Percentiles rank a stretch among this genome's conserved stretches.
Evolutionary conservation across 2,329 filamentous ascomycete genomes (phyloP).

Genomic region (Colletotrichum tamarilloi): DNA sequence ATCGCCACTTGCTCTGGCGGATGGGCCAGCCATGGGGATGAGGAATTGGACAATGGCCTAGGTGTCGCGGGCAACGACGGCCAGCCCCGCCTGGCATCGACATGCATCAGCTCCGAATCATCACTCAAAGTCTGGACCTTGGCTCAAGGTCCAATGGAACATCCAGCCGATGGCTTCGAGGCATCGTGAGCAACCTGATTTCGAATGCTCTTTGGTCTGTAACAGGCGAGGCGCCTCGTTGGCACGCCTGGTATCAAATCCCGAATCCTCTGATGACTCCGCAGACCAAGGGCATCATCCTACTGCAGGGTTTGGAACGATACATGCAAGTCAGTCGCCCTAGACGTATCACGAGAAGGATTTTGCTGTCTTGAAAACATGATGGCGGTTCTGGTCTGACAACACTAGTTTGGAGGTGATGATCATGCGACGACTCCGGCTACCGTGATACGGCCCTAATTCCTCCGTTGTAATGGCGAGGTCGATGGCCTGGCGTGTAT

Average conservation of each 20-base stretch:
- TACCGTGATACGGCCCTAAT: not conserved
- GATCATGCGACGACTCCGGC: not conserved
- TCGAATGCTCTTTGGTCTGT: not conserved
- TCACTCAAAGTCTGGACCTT: slow-evolving; percentile 36
- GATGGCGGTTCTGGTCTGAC: not conserved
- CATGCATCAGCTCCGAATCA: slow-evolving; percentile 32
- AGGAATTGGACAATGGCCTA: slow-evolving; percentile 15
- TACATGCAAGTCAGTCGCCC: not conserved
- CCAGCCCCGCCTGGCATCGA: slow-evolving; percentile 29
- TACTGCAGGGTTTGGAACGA: not conserved
- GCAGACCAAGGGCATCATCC: not conserved
- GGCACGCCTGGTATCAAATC: not conserved
- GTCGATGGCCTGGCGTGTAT: not conserved
- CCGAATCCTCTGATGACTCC: not conserved
- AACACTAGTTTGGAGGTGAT: not conserved
- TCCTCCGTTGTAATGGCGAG: not conserved
- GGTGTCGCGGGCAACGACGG: slow-evolving; percentile 24
- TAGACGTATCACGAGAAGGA: not conserved
- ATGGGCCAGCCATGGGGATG: slow-evolving; percentile 53
- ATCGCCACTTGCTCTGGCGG: slow-evolving; percentile 67
- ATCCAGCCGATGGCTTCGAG: not conserved
- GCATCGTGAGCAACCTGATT: not conserved
- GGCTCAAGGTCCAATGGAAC: not conserved
- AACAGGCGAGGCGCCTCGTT: too few species aligned
- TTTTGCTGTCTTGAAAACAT: not conserved